Base-by-base conservation (phyloP, 1,284 basidiomycete genomes). In the Papiliotrema terrestris region DNA sequence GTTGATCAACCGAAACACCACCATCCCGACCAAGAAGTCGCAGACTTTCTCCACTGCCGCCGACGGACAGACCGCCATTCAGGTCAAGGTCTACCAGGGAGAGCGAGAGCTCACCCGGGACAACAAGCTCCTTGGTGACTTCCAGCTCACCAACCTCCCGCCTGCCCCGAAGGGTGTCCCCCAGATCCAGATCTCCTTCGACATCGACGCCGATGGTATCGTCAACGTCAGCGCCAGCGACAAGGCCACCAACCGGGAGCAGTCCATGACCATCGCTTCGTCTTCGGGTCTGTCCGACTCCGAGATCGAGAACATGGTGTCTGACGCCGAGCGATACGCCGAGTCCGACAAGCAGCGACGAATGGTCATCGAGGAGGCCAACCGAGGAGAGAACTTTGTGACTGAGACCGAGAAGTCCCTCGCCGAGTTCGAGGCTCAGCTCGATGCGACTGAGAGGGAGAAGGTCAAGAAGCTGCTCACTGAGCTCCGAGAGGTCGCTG, bases 91-190 rank as follows among this genome's bases (percentile, higher is more conserved):
- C 68, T 97, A 86, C 83, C 92, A 98, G 80, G 95, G 95, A 73
- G 96, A 98, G 82, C 92, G 95, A 82, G 93, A 97, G 78, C 86
- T 98, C 43, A 69, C 72, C 49, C 83, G 89, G 52, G 94, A 98
- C 82, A 98, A 98, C 87, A 98, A 98, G 81, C 80, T 98, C n/a
- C 87, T 98, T 63, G 96, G 95, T 63, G 96, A 97, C 83, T 98
- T 98, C 86, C 94, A 97, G 82, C 88, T 98, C 59, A 89, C 92
- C 59, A 94, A 95, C 55, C 93, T 98, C 61, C 95, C 95, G 43
- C 95, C 95, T 41, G 95, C 94, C 17, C 72, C 94, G 63, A 96
- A 97, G 82, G 95, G 95, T 78, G 88, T 98, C 58, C 95, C 95
- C 65, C 95, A 98, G 79, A 93, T 98, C 67, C 92, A 96, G 78